These are phyloP conservation scores for Populus euphratica DNA, from an alignment of 345 rosid species.

Conservation along the genomic window DNA sequence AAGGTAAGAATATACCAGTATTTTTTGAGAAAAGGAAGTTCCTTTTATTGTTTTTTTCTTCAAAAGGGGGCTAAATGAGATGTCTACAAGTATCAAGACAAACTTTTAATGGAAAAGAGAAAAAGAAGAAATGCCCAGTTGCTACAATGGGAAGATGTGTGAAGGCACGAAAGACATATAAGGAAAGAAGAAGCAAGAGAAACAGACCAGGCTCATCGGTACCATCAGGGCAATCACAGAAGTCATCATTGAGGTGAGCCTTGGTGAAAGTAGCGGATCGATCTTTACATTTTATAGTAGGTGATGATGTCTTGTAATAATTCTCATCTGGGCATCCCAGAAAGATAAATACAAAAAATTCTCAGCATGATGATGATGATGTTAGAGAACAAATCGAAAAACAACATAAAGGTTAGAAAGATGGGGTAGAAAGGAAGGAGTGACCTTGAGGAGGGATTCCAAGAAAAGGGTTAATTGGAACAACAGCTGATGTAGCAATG, in stretches of 20 bases:
- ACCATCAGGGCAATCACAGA: conserved; percentile 89
- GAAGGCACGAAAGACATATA: not conserved
- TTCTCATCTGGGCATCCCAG: conserved; percentile 52
- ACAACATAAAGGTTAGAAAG: not conserved
- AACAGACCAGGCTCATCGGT: conserved; percentile 84
- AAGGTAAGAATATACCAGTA: not conserved
- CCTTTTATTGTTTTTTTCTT: not conserved
- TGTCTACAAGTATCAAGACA: too few species aligned
- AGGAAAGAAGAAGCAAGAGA: not conserved
- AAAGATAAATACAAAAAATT: not conserved
- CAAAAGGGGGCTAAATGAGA: not conserved
- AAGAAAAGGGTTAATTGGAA: conserved; percentile 48
- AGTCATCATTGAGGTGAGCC: conserved; percentile 87
- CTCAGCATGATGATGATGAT: not conserved
- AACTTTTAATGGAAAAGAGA: not conserved
- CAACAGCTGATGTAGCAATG: conserved; percentile 36
- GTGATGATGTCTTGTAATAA: conserved; percentile 62
- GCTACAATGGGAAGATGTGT: not conserved
- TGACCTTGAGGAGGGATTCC: conserved; percentile 92
- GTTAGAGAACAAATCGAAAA: not conserved
- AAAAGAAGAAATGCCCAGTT: not conserved
- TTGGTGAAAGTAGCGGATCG: conserved; percentile 72
- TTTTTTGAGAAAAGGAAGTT: too few species aligned
- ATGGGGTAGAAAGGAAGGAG: not conserved
- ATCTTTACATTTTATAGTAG: conserved; percentile 63